Evolutionary conservation across 495 filamentous ascomycete genomes (phyloP), one percentile per base, ranked within the genome.

Genomic region (Penicillium steckii): DNA sequence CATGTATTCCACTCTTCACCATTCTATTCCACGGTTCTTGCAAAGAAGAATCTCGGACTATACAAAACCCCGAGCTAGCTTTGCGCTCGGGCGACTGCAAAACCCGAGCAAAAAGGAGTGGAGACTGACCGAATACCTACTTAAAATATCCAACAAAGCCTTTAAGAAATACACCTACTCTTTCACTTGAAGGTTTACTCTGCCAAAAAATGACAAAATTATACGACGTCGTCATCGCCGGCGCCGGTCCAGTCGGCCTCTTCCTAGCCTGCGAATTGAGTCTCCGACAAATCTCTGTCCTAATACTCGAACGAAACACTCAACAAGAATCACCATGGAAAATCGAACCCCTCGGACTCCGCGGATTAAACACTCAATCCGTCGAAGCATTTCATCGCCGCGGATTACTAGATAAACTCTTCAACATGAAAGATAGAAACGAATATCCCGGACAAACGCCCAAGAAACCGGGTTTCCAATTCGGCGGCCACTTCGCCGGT

Each of bases 401-500:
- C n/a, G 67, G 66, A 9, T 26, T 71, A 15, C 52, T 71, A 10
- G 52, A 50, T 22, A 38, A 61, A 17, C 27, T 71, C 25, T 32
- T 56, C 13, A 23, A 60, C 10, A 5, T 25, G 6, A 37, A 18
- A 3, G 29, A 56, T 13, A 23, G 41, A 23, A 8, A 23, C 3
- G n/a, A 21, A 12, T 13, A 4, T 4, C n/a, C n/a, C n/a, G n/a
- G n/a, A n/a, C 15, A 12, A 10, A 21, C 18, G 8, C 19, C 26
- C 37, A 61, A 55, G 29, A 50, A 38, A 3, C 13, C 32, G 4
- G 58, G 50, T 0, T 56, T 61, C 22, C 10, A 46, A 8, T 62
- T 60, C 25, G 68, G 53, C 17, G 68, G 64, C 21, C 66, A 71
- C 38, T 70, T 70, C 40, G 65, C 58, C 12, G 65, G 67, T 2